phyloP scores from a whole-genome alignment of 2,329 filamentous ascomycete species.

The Whalleya microplaca region DNA sequence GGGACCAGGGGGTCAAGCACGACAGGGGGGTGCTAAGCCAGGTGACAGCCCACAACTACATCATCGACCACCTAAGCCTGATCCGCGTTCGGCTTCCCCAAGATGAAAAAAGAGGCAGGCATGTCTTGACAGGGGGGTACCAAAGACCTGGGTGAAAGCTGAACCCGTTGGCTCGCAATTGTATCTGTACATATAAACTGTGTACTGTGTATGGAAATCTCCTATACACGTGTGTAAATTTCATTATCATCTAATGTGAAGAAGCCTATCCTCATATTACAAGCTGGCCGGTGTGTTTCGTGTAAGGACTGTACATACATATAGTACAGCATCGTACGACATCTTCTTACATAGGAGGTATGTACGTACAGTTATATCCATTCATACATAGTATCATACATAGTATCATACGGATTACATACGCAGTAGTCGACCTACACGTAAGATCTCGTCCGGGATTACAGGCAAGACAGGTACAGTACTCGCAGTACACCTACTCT shows the following conservation, averaged over 20 bases:
- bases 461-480: too few relatives aligned
- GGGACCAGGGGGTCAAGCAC: slow-evolving; percentile 7
- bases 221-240: neutral
- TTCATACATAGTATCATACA: neutral
- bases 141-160: slow-evolving; percentile 29
- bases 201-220: too few relatives aligned
- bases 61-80: slow-evolving; percentile 31
- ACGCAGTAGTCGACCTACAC: too few relatives aligned
- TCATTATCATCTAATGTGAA: neutral
- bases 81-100: slow-evolving; percentile 32
- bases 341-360: too few relatives aligned
- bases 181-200: neutral
- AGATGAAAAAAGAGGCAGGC: slow-evolving; percentile 26
- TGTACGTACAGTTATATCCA: neutral
- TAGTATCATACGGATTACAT: too few relatives aligned
- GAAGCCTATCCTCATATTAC: neutral
- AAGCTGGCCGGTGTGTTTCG: neutral
- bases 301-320: neutral
- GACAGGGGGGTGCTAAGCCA: slow-evolving; percentile 24
- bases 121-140: slow-evolving; percentile 22
- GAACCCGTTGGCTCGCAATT: neutral
- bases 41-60: slow-evolving; percentile 32
- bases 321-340: neutral
- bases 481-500: neutral
- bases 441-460: neutral